Evolutionary conservation across 1,284 basidiomycete species (phyloP).

Genomic region (Melampsora larici-populina): DNA sequence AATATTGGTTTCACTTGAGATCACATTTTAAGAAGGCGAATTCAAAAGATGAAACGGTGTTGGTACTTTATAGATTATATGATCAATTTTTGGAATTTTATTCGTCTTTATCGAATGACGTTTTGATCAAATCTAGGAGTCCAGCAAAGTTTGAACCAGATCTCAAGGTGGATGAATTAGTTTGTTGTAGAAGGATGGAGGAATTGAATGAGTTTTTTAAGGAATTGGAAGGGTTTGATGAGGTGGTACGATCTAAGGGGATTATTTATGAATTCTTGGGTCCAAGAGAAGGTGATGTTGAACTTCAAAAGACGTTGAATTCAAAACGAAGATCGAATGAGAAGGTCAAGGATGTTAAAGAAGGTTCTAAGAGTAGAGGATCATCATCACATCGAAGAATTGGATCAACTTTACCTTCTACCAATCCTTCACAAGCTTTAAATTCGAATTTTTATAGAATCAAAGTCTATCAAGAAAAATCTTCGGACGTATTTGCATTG

Average conservation of each 20-base stretch:
- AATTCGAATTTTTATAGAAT: constrained; percentile 74
- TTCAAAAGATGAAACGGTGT: constrained; percentile 69
- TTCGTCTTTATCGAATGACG: constrained; percentile 62
- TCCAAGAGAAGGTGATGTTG: constrained; percentile 80
- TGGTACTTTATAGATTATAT: constrained; percentile 91
- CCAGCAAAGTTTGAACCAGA: constrained; percentile 66
- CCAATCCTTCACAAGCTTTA: no score
- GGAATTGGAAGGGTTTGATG: constrained; percentile 68
- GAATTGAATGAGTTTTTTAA: constrained; percentile 87
- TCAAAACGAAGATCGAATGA: constrained; percentile 52
- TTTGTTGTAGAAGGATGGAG: constrained; percentile 74
- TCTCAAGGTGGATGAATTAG: constrained; percentile 71
- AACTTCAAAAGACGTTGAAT: constrained; percentile 62
- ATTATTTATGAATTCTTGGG: constrained; percentile 82
- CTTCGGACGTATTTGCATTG: constrained; percentile 83
- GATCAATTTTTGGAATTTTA: constrained; percentile 99
- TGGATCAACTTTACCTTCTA: no score
- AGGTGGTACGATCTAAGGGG: constrained; percentile 74
- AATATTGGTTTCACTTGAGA: constrained; percentile 93
- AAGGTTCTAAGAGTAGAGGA: constrained; percentile 50
- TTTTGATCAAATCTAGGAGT: constrained; percentile 62
- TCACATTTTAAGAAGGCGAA: constrained; percentile 67
- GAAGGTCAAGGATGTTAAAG: constrained; percentile 49
- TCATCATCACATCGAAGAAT: no score
- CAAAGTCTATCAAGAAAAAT: constrained; percentile 88